phyloP scores from a whole-genome alignment of 495 filamentous ascomycete genomes.

The Podospora didyma region DNA sequence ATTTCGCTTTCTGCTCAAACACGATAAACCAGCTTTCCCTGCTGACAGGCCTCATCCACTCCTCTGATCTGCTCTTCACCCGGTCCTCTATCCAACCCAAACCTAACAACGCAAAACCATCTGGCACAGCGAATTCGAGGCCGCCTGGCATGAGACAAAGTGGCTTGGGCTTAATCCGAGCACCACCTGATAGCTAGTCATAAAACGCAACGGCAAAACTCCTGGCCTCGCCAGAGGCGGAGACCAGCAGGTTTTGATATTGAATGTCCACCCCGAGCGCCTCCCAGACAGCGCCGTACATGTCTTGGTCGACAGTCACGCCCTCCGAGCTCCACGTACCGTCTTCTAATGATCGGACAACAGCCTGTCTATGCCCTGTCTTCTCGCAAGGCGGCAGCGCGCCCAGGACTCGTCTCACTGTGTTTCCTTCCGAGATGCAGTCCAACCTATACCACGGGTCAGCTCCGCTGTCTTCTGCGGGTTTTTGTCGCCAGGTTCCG shows the following conservation, averaged over 20 bases:
- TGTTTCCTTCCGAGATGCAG: constrained; percentile 37
- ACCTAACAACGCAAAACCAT: constrained; percentile 35
- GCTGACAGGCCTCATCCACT: constrained; percentile 33
- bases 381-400: constrained; percentile 1
- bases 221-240: constrained; percentile 16
- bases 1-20: no score
- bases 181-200: constrained; percentile 22
- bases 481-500: constrained; percentile 30
- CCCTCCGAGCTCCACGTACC: constrained; percentile 24
- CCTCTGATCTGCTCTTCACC: constrained; percentile 30
- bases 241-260: constrained; percentile 16
- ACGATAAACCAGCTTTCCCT: constrained; percentile 14
- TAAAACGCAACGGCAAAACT: constrained; percentile 33
- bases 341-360: constrained; percentile 28
- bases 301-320: constrained; percentile 20
- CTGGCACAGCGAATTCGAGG: constrained; percentile 30
- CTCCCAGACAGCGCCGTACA: constrained; percentile 42
- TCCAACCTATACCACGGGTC: constrained; percentile 35
- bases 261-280: constrained; percentile 34
- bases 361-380: constrained; percentile 18
- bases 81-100: constrained; percentile 22
- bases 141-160: constrained; percentile 38
- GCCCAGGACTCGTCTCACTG: constrained; percentile 14
- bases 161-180: constrained; percentile 19
- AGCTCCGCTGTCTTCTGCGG: constrained; percentile 19